These are phyloP conservation scores for Fusarium oligoseptatum DNA, from an alignment of 2,329 filamentous ascomycete genomes.

Conservation along the genomic window DNA sequence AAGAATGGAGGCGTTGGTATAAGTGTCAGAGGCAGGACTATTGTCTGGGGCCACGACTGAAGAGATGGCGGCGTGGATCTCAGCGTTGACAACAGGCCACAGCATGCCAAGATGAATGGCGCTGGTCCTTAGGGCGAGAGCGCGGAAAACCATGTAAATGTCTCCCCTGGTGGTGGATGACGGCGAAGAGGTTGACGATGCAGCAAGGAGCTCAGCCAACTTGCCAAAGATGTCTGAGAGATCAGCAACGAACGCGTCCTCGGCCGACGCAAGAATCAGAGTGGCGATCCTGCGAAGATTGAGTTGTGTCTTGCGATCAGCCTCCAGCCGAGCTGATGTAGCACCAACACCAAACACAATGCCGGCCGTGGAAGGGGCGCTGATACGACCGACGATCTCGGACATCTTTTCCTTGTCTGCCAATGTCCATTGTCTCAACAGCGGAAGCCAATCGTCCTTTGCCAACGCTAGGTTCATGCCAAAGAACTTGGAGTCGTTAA, in stretches of 20 bases:
- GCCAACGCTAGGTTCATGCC: slow-evolving; percentile 75
- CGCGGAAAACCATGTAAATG: slow-evolving; percentile 88
- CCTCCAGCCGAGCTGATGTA: slow-evolving; percentile 91
- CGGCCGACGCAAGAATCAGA: slow-evolving; percentile 80
- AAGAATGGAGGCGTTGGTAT: slow-evolving; percentile 81
- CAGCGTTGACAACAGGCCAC: slow-evolving; percentile 91
- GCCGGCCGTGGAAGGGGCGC: slow-evolving; percentile 89
- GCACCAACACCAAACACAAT: slow-evolving; percentile 99
- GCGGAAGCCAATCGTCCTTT: slow-evolving; percentile 81
- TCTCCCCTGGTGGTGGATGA: slow-evolving; percentile 91
- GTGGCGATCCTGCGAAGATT: slow-evolving; percentile 87
- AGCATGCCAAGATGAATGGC: slow-evolving; percentile 84
- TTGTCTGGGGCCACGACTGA: slow-evolving; percentile 78
- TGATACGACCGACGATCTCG: slow-evolving; percentile 83
- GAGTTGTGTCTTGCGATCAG: slow-evolving; percentile 91
- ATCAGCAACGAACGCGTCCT: slow-evolving; percentile 85
- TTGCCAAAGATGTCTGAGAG: slow-evolving; percentile 82
- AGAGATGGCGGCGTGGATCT: slow-evolving; percentile 83
- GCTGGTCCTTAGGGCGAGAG: slow-evolving; percentile 83
- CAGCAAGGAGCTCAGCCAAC: slow-evolving; percentile 85
- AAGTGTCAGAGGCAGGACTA: slow-evolving; percentile 75
- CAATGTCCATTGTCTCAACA: slow-evolving; percentile 86
- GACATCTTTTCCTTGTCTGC: slow-evolving; percentile 89
- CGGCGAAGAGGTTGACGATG: slow-evolving; percentile 89
- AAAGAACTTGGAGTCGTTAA: slow-evolving; percentile 92